Evolutionary conservation across 352 stramenopile species (phyloP).

Genomic region (Thalassiosira mediterranea): DNA sequence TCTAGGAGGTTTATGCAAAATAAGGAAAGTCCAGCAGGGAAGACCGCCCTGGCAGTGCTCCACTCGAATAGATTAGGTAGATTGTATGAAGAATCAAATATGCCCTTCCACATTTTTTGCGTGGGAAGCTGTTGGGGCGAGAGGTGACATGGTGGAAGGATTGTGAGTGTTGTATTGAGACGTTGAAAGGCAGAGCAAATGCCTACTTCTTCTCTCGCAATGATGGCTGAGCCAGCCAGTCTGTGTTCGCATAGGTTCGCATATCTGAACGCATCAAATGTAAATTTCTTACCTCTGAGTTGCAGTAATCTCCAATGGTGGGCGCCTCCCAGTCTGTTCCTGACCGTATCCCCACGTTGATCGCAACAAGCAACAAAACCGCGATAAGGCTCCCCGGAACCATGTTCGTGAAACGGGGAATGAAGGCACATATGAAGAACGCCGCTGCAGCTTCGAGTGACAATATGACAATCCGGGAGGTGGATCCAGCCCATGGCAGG

Average conservation of each 20-base stretch:
- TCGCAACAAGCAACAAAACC: conserved; percentile 62
- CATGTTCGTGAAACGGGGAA: conserved; percentile 51
- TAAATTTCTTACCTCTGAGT: conserved; percentile 35
- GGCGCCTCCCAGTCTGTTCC: conserved; percentile 46
- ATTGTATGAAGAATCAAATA: conserved; percentile 40
- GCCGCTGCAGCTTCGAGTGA: conserved; percentile 12
- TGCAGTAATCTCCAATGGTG: conserved; percentile 52
- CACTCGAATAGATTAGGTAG: conserved; percentile 48
- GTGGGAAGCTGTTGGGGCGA: conserved; percentile 16
- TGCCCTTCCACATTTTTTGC: conserved; percentile 21
- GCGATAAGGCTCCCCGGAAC: conserved; percentile 66
- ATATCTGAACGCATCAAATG: too few relatives aligned
- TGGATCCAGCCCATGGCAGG: neutral
- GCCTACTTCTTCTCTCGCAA: too few relatives aligned
- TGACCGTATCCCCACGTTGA: conserved; percentile 87
- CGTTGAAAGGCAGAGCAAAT: too few relatives aligned
- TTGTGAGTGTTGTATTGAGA: neutral
- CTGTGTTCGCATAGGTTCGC: too few relatives aligned
- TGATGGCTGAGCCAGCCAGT: too few relatives aligned
- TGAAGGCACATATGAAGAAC: conserved; percentile 41
- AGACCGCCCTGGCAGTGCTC: conserved; percentile 54
- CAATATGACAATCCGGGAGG: conserved; percentile 14
- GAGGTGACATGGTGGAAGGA: conserved; percentile 1
- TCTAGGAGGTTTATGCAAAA: conserved; percentile 90
- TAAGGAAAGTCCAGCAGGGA: conserved; percentile 86